These are phyloP conservation scores for Trichoderma koningii DNA, from an alignment of 2,329 filamentous ascomycete species.

Conservation along the genomic window DNA sequence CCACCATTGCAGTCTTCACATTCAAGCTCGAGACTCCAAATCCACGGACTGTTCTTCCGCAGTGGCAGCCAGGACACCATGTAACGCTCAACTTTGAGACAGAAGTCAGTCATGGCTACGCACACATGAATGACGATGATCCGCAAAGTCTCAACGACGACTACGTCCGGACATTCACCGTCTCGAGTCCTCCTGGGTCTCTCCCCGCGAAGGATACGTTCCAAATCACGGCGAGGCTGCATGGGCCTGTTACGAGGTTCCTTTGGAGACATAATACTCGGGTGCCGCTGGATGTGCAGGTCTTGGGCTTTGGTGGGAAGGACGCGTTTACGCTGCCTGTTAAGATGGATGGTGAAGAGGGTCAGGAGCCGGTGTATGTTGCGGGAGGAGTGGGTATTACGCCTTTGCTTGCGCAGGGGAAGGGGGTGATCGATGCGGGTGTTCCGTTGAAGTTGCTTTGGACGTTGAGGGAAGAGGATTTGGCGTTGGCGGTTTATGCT, in stretches of 20 bases:
- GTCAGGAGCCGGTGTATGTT: slow-evolving; percentile 58
- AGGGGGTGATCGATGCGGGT: slow-evolving; percentile 44
- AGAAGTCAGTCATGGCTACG: slow-evolving; percentile 72
- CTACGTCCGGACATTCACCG: slow-evolving; percentile 79
- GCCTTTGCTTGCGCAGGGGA: slow-evolving; percentile 71
- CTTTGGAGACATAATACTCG: slow-evolving; percentile 61
- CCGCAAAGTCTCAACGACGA: slow-evolving; percentile 82
- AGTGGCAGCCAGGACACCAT: slow-evolving; percentile 73
- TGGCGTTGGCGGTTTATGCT: slow-evolving; percentile 62
- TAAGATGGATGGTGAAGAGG: not conserved
- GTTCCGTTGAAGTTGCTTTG: slow-evolving; percentile 63
- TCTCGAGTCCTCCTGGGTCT: slow-evolving; percentile 60
- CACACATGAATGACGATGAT: slow-evolving; percentile 81
- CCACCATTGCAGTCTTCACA: slow-evolving; percentile 66
- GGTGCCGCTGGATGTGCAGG: slow-evolving; percentile 61
- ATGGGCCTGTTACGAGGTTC: slow-evolving; percentile 68
- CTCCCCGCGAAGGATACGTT: slow-evolving; percentile 49
- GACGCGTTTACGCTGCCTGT: slow-evolving; percentile 45
- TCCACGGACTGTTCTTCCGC: slow-evolving; percentile 27
- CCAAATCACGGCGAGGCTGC: slow-evolving; percentile 70
- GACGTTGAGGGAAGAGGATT: slow-evolving; percentile 64
- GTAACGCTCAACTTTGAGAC: slow-evolving; percentile 71
- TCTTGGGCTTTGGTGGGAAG: slow-evolving; percentile 73
- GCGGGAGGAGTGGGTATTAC: slow-evolving; percentile 84
- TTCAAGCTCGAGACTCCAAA: slow-evolving; percentile 43